phyloP scores from a whole-genome alignment of 495 filamentous ascomycete genomes.

The Aspergillus nidulans region DNA sequence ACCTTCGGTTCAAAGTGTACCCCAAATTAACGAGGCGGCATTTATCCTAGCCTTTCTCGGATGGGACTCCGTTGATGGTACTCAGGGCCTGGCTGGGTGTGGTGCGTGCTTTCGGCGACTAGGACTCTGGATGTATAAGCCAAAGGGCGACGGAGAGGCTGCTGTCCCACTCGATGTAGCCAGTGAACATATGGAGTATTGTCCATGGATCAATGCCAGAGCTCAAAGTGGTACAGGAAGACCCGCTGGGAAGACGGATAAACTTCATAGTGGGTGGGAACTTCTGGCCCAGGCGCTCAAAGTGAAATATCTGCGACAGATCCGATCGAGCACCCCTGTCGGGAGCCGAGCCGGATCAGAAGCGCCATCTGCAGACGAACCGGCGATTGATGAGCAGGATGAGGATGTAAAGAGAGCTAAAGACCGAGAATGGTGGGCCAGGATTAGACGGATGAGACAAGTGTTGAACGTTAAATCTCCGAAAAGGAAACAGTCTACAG shows the following conservation, averaged over 20 bases:
- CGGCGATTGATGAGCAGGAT: conserved; percentile 25
- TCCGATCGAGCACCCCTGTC: conserved; percentile 27
- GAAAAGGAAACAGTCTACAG: conserved; percentile 23
- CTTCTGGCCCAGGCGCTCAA: conserved; percentile 36
- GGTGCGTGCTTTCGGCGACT: conserved; percentile 80
- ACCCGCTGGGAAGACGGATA: conserved; percentile 27
- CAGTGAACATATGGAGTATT: conserved; percentile 73
- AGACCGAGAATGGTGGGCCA: conserved; percentile 51
- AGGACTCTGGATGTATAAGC: conserved; percentile 90
- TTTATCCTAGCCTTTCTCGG: conserved; percentile 77
- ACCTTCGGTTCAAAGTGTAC: conserved; percentile 5
- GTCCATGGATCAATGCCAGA: conserved; percentile 66
- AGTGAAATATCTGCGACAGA: conserved; percentile 35
- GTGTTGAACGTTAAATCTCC: conserved; percentile 41
- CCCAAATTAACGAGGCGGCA: conserved; percentile 56
- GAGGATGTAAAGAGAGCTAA: conserved; percentile 36
- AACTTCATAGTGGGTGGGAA: conserved; percentile 44
- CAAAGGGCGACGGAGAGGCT: conserved; percentile 49
- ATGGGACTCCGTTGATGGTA: conserved; percentile 72
- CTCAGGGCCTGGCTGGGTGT: conserved; percentile 70
- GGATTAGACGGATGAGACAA: conserved; percentile 46
- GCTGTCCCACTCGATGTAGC: conserved; percentile 62
- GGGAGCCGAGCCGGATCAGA: conserved; percentile 24
- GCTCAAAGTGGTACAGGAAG: conserved; percentile 50
- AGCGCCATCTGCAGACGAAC: conserved; percentile 19